A percentile compares a stretch with the other conserved stretches of the same genome.
These are phyloP conservation scores for Blastomyces emzantsi DNA, from an alignment of 2,329 filamentous ascomycete species.

Conservation along the genomic window DNA sequence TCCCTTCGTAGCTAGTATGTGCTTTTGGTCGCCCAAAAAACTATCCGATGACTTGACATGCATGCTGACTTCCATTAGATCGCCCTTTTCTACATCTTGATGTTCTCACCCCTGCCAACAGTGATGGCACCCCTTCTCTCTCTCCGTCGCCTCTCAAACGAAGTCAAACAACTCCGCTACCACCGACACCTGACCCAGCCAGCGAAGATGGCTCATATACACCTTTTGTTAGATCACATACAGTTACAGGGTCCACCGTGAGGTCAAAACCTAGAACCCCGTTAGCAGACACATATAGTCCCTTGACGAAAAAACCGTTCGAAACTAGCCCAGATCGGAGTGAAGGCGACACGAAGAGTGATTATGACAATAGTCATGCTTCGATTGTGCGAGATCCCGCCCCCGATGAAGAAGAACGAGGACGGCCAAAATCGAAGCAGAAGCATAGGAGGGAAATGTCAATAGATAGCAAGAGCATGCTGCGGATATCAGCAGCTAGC, in stretches of 20 bases:
- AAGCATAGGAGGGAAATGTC: conserved; percentile 16
- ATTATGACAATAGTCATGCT: not conserved
- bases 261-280: not conserved
- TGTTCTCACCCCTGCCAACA: conserved; percentile 56
- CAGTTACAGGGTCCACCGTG: conserved; percentile 16
- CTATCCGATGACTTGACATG: not conserved
- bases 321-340: conserved; percentile 1
- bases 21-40: conserved; percentile 17
- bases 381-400: conserved; percentile 3
- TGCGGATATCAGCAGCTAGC: conserved; percentile 14
- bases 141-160: conserved; percentile 50
- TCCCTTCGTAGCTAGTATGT: conserved; percentile 49
- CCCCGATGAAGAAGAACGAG: not conserved
- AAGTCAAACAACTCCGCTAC: conserved; percentile 34
- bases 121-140: conserved; percentile 50
- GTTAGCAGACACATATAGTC: not conserved
- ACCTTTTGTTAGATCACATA: conserved; percentile 41
- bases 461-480: conserved; percentile 17
- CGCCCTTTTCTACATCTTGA: conserved; percentile 41
- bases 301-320: not conserved
- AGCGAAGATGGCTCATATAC: conserved; percentile 47
- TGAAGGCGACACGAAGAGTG: not conserved
- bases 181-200: conserved; percentile 39
- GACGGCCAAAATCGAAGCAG: conserved; percentile 7
- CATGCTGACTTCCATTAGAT: conserved; percentile 22